Conservation (phyloP, 192 early-diverging fungal genomes). For the Radiomyces spectabilis region DNA sequence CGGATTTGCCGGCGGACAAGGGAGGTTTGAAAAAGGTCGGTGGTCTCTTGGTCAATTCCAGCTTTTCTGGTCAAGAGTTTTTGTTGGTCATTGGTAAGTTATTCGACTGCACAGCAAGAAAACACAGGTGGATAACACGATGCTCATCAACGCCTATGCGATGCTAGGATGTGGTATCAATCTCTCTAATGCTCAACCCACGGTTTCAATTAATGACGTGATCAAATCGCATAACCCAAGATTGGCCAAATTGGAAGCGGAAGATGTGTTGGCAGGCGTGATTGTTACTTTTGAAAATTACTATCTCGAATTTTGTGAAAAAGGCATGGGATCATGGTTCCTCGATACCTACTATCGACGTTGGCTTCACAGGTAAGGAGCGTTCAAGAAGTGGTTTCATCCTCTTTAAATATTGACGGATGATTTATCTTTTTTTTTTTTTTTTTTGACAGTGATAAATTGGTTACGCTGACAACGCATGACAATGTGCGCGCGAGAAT, state of each 20-base stretch:
- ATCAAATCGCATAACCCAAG: slow-evolving; percentile 51
- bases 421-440: not conserved
- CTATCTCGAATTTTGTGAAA: slow-evolving; percentile 63
- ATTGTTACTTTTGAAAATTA: slow-evolving; percentile 68
- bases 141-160: not conserved
- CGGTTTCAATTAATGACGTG: slow-evolving; percentile 79
- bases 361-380: slow-evolving; percentile 78
- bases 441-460: slow-evolving; percentile 40
- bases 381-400: not conserved
- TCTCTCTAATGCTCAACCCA: slow-evolving; percentile 76
- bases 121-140: not conserved
- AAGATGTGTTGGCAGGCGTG: slow-evolving; percentile 57
- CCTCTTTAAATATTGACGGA: not conserved
- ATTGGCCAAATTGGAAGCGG: slow-evolving; percentile 54
- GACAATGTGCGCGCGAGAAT: slow-evolving; percentile 56
- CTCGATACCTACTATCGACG: slow-evolving; percentile 68
- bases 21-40: slow-evolving; percentile 74
- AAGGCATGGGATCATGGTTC: slow-evolving; percentile 50
- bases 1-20: slow-evolving; percentile 35
- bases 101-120: too few species aligned
- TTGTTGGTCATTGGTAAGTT: slow-evolving; percentile 71
- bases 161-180: slow-evolving; percentile 77
- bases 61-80: slow-evolving; percentile 64
- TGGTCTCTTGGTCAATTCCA: slow-evolving; percentile 84
- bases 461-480: slow-evolving; percentile 56